Conservation (phyloP, 495 filamentous ascomycete genomes). For the Neurospora terricola region DNA sequence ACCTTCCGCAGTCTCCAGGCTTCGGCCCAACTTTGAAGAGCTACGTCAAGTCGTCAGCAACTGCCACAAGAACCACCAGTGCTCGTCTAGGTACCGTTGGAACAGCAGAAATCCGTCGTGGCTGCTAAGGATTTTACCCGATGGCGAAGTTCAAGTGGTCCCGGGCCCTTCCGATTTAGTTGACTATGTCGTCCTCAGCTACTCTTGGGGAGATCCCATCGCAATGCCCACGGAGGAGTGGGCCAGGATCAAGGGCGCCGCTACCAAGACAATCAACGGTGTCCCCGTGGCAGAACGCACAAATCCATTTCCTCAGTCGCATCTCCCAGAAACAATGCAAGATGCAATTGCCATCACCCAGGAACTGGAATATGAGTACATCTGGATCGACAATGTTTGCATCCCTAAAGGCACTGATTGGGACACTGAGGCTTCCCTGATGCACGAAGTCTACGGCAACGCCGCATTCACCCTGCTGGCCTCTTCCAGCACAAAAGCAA, state of each 20-base stretch:
- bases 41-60: conserved; percentile 11
- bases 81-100: conserved; percentile 22
- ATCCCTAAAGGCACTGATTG: conserved; percentile 26
- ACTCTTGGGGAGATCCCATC: conserved; percentile 23
- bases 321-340: conserved; percentile 20
- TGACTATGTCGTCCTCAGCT: conserved; percentile 24
- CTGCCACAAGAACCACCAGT: conserved; percentile 20
- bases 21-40: conserved; percentile 14
- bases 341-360: conserved; percentile 17
- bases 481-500: conserved; percentile 22
- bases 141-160: conserved; percentile 10
- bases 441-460: conserved; percentile 27
- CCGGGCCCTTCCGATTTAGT: conserved; percentile 7
- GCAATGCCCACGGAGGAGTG: conserved; percentile 19
- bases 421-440: conserved; percentile 20
- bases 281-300: conserved; percentile 16
- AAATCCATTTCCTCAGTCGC: conserved; percentile 8
- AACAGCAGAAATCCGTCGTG: conserved; percentile 22
- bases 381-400: conserved; percentile 26
- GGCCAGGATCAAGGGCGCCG: conserved; percentile 21
- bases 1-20: background rate
- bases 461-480: conserved; percentile 22
- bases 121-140: conserved; percentile 19
- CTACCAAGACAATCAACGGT: conserved; percentile 18
- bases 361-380: conserved; percentile 12